Evolutionary conservation across 352 stramenopile genomes (phyloP).

Genomic region (Phytophthora agathidicida): DNA sequence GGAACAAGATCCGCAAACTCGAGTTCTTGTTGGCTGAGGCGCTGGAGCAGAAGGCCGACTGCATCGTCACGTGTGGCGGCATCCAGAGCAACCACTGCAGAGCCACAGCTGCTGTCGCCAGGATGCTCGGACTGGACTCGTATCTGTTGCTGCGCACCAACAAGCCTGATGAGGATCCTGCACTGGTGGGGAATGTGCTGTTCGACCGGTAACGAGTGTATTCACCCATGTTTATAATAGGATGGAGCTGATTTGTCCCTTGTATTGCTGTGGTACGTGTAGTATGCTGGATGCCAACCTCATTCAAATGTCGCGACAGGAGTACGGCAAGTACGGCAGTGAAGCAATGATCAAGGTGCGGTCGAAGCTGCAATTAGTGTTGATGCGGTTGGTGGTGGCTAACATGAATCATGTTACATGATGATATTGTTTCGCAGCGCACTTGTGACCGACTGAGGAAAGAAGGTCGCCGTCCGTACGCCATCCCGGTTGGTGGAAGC

Average conservation of each 20-base stretch:
- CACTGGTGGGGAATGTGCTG: conserved; percentile 76
- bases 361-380: neutral
- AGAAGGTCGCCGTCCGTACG: conserved; percentile 72
- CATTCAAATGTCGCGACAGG: conserved; percentile 81
- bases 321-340: conserved; percentile 81
- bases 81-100: conserved; percentile 96
- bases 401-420: neutral
- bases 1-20: conserved; percentile 96
- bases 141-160: conserved; percentile 91
- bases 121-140: conserved; percentile 92
- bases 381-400: neutral
- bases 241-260: neutral
- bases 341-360: conserved; percentile 82
- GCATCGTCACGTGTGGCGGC: conserved; percentile 93
- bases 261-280: conserved; percentile 2
- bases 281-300: conserved; percentile 78
- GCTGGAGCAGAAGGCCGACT: conserved; percentile 82
- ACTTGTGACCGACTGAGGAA: conserved; percentile 69
- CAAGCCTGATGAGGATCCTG: conserved; percentile 72
- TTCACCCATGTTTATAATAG: too few relatives aligned
- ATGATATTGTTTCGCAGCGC: conserved; percentile 29
- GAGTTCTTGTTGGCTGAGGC: conserved; percentile 94
- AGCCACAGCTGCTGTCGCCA: conserved; percentile 78
- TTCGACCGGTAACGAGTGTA: conserved; percentile 70
- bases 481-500: conserved; percentile 88